Conservation (phyloP, 2,329 filamentous ascomycete genomes). For the Neopestalotiopsis sp. region DNA sequence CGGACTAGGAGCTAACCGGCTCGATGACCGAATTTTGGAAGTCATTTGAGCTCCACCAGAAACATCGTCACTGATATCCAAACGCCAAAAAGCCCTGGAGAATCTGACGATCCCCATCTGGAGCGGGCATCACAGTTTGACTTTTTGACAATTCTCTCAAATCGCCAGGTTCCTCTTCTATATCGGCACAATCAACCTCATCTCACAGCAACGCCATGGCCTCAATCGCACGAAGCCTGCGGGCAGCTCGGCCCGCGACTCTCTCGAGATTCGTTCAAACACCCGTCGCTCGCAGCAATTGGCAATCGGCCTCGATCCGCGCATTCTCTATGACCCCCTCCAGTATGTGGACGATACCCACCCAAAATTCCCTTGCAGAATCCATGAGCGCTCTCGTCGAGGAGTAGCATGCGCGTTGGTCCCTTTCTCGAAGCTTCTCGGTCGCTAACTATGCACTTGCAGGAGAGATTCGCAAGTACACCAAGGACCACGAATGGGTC, state of each 20-base stretch:
- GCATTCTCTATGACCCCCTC: conserved; percentile 52
- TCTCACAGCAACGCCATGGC: conserved; percentile 30
- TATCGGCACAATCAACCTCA: background rate
- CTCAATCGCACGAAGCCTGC: conserved; percentile 64
- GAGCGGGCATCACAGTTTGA: background rate
- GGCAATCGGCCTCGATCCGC: conserved; percentile 46
- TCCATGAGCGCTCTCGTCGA: background rate
- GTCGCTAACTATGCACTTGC: conserved; percentile 2
- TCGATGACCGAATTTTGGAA: conserved; percentile 15
- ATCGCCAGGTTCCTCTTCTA: background rate
- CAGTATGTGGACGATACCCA: conserved; percentile 39
- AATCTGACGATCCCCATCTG: background rate
- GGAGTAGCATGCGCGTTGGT: background rate
- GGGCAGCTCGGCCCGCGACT: conserved; percentile 53
- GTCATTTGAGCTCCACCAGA: conserved; percentile 13
- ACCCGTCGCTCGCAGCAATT: conserved; percentile 39
- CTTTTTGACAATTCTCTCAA: background rate
- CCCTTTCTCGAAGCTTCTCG: background rate
- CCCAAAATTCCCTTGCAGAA: background rate
- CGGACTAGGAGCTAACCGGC: background rate
- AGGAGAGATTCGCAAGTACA: conserved; percentile 83
- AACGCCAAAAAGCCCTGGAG: background rate
- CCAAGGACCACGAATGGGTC: conserved; percentile 98
- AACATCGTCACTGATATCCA: conserved; percentile 6
- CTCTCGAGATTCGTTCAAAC: conserved; percentile 45